Percentiles rank a stretch among this genome's conserved stretches.
Conservation (phyloP, 495 filamentous ascomycete genomes). For the Aspergillus conjunctus region DNA sequence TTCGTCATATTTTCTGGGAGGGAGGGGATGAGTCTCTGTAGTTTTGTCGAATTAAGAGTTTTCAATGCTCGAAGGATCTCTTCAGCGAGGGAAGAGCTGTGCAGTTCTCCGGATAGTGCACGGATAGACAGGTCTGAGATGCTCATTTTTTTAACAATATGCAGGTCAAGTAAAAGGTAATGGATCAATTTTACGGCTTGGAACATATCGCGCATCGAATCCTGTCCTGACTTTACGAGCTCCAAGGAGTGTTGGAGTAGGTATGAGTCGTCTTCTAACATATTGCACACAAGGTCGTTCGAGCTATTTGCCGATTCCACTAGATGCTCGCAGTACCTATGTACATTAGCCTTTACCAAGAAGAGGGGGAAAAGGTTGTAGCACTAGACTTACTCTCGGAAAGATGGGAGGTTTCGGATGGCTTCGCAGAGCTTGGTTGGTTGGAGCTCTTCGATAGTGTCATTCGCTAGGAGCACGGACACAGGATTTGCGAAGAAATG, state of each 20-base stretch:
- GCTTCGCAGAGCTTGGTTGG: slow-evolving; percentile 69
- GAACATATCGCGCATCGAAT: slow-evolving; percentile 49
- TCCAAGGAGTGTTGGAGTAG: slow-evolving; percentile 41
- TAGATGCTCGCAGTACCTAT: slow-evolving; percentile 49
- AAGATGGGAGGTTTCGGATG: slow-evolving; percentile 77
- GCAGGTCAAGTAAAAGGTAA: slow-evolving; percentile 43
- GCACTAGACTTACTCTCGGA: slow-evolving; percentile 57
- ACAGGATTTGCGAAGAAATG: slow-evolving; percentile 92
- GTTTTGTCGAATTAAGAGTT: slow-evolving; percentile 48
- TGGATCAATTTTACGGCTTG: slow-evolving; percentile 50
- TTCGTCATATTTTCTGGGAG: slow-evolving; percentile 26
- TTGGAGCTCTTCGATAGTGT: slow-evolving; percentile 31
- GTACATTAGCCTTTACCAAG: slow-evolving; percentile 15
- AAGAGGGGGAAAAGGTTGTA: not conserved
- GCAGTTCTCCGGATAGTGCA: slow-evolving; percentile 59
- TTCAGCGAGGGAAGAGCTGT: slow-evolving; percentile 50
- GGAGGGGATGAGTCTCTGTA: slow-evolving; percentile 26
- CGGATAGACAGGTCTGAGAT: slow-evolving; percentile 58
- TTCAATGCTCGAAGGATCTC: slow-evolving; percentile 56
- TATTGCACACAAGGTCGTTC: slow-evolving; percentile 38
- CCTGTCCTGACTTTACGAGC: slow-evolving; percentile 38
- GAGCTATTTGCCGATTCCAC: slow-evolving; percentile 40
- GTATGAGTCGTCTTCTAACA: slow-evolving; percentile 56
- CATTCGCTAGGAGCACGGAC: slow-evolving; percentile 60
- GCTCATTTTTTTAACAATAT: slow-evolving; percentile 37